Percentiles rank a stretch among this genome's conserved stretches.
phyloP scores from a whole-genome alignment of 305 asterid genomes.

The Solanum hybrid region DNA sequence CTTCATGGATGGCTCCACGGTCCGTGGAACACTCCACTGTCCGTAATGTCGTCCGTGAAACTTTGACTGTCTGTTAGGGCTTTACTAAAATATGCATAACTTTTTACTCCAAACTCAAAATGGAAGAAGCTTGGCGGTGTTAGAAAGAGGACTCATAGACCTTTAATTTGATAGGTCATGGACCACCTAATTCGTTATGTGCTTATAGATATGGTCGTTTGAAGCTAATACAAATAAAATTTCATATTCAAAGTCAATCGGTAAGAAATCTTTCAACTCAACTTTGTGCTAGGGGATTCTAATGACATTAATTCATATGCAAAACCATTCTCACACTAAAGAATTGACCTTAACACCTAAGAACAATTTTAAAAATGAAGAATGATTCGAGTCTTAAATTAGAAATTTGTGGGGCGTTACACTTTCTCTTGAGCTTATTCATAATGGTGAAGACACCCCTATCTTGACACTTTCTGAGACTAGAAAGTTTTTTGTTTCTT shows the following conservation, averaged over 20 bases:
- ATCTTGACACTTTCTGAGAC: not conserved
- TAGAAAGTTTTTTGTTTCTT: not conserved
- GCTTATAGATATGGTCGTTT: not conserved
- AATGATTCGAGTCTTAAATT: too few relatives aligned
- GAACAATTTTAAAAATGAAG: not conserved
- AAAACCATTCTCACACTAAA: not conserved
- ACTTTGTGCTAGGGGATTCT: not conserved
- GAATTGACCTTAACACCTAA: not conserved
- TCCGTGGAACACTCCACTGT: too few relatives aligned
- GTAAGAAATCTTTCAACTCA: not conserved
- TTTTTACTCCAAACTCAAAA: too few relatives aligned
- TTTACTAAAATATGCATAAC: too few relatives aligned
- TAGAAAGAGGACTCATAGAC: not conserved
- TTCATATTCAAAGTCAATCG: not conserved
- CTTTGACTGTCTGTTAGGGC: too few relatives aligned
- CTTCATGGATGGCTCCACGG: too few relatives aligned
- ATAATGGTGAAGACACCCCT: not conserved
- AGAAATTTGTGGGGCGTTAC: too few relatives aligned
- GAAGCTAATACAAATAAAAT: not conserved
- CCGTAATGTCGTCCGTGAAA: too few relatives aligned
- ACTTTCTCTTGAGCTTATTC: not conserved
- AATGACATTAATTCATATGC: not conserved
- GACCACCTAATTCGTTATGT: not conserved
- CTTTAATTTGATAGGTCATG: not conserved
- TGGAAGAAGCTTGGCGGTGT: not conserved